Evolutionary conservation across 345 rosid species (phyloP).

Genomic region (Ceriops tagal): DNA sequence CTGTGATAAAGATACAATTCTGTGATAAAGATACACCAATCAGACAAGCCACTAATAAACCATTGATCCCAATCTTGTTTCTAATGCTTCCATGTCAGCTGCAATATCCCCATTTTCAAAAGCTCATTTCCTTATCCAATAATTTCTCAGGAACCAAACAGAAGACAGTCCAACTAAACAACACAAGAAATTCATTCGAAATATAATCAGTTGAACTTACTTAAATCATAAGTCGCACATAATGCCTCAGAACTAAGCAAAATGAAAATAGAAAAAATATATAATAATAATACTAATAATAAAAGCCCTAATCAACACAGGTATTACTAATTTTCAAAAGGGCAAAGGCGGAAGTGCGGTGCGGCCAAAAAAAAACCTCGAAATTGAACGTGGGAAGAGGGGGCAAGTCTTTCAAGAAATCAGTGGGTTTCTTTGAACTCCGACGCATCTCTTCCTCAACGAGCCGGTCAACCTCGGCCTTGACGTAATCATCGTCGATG

Average conservation of each 20-base stretch:
- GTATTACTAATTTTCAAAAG: no score
- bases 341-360: no score
- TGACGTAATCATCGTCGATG: constrained; percentile 92
- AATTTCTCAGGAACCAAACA: not conserved
- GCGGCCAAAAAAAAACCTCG: constrained; percentile 38
- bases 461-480: constrained; percentile 79
- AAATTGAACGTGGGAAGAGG: constrained; percentile 62
- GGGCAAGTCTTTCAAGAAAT: constrained; percentile 78
- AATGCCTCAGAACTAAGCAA: not conserved
- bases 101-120: no score
- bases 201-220: not conserved
- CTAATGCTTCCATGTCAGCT: no score
- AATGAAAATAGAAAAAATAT: not conserved
- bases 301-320: not conserved
- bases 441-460: constrained; percentile 97
- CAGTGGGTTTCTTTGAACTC: constrained; percentile 84
- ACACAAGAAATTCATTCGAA: not conserved
- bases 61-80: not conserved
- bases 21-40: constrained; percentile 26
- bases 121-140: not conserved
- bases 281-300: not conserved
- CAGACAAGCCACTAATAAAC: not conserved
- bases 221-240: not conserved
- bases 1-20: constrained; percentile 46
- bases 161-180: not conserved